Evolutionary conservation across 345 rosid species (phyloP).

Genomic region (Luvunga scandens): DNA sequence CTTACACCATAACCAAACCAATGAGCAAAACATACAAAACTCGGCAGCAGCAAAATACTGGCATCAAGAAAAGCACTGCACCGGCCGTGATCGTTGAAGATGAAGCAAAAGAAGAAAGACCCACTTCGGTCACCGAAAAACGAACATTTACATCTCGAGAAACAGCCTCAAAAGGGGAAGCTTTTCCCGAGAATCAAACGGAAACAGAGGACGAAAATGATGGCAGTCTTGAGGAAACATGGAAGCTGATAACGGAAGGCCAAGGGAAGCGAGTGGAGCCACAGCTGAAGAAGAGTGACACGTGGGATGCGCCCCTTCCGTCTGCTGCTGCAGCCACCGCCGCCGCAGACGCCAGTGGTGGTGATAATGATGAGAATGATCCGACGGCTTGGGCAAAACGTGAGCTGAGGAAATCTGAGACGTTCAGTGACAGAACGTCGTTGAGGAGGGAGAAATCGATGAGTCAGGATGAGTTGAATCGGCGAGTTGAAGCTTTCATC

Average conservation of each 20-base stretch:
- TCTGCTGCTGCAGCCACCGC: neutral
- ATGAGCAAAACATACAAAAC: neutral
- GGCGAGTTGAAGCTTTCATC: slow-evolving; percentile 46
- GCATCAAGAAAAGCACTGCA: neutral
- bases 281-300: slow-evolving; percentile 40
- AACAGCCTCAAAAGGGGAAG: neutral
- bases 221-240: slow-evolving; percentile 40
- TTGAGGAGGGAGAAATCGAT: slow-evolving; percentile 35
- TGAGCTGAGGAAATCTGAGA: slow-evolving; percentile 35
- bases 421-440: slow-evolving; percentile 30
- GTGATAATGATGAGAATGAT: neutral
- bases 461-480: slow-evolving; percentile 46
- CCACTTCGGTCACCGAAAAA: neutral
- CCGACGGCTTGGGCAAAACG: slow-evolving; percentile 20
- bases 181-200: neutral
- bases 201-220: slow-evolving; percentile 15
- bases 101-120: slow-evolving; percentile 2
- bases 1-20: neutral
- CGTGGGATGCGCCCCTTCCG: slow-evolving; percentile 36
- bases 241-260: slow-evolving; percentile 47
- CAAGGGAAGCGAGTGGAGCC: slow-evolving; percentile 9
- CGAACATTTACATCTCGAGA: neutral
- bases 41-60: neutral
- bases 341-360: neutral
- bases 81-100: neutral